Evolutionary conservation across 257 asterid genomes (phyloP).

Genomic region (Plantago elongata): DNA sequence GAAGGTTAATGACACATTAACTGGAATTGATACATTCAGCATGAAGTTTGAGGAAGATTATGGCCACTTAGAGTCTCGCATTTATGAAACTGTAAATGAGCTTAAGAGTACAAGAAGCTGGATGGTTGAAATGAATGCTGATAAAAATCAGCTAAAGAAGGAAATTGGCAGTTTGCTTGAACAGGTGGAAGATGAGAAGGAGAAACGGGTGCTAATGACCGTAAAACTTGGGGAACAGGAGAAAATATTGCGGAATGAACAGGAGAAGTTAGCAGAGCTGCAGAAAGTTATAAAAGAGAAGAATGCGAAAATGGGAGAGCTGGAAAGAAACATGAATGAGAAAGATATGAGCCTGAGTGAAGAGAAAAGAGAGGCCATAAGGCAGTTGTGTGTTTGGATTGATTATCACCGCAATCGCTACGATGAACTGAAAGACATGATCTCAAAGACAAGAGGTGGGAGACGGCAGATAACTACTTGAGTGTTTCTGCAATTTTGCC

Average conservation of each 20-base stretch:
- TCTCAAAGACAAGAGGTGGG: conserved; percentile 39
- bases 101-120: conserved; percentile 49
- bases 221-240: conserved; percentile 34
- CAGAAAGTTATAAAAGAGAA: conserved; percentile 35
- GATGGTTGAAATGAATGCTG: conserved; percentile 44
- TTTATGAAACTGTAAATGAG: conserved; percentile 61
- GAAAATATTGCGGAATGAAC: conserved; percentile 29
- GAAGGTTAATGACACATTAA: conserved; percentile 38
- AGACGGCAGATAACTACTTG: conserved; percentile 45
- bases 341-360: conserved; percentile 59
- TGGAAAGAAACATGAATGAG: conserved; percentile 44
- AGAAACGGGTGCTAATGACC: conserved; percentile 22
- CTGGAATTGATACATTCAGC: conserved; percentile 49
- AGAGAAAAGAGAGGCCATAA: conserved; percentile 71
- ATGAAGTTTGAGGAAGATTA: conserved; percentile 82
- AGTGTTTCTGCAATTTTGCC: background rate
- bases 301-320: conserved; percentile 40
- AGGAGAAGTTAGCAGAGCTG: conserved; percentile 42
- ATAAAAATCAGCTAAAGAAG: conserved; percentile 39
- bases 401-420: conserved; percentile 61
- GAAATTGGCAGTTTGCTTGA: conserved; percentile 35
- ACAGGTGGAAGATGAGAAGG: conserved; percentile 41
- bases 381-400: conserved; percentile 64
- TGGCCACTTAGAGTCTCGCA: conserved; percentile 76
- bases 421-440: conserved; percentile 46